Base-by-base conservation (phyloP, 192 early-diverging fungal species). In the Anaeromyces robustus region DNA sequence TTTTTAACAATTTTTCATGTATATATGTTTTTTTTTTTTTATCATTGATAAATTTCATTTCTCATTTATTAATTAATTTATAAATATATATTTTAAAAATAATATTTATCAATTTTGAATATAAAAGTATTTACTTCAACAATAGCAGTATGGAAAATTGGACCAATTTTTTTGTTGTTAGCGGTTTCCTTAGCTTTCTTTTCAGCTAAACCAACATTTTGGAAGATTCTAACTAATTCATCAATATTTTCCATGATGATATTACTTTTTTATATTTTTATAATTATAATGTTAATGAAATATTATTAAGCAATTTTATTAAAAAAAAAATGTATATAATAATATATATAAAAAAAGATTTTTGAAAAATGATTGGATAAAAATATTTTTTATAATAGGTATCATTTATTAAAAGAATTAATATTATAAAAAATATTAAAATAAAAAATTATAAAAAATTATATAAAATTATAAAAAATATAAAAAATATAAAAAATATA, bases 121-220 rank as follows among this genome's bases (percentile, higher is more conserved):
- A 22, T 22, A 7, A 7, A 12, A 34, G 1, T 39, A 22, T 91
- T 88, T 14, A 94, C 93, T 77, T 92, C 91, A 39, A 85, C 81
- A 79, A 97, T 93, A n/a, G 93, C 87, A 30, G 80, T 83, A 80
- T 91, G 88, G 34, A 99, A 88, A 29, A 88, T 90, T 11, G 93
- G 92, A 5, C 93, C 92, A 16, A 99, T 86, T 86, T 98, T 98
- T 86, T 98, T 99, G 89, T 99, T 99, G 79, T 91, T 92, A 34
- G 93, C 94, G 0, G 96, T 96, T 83, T 98, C 96, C 85, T 94
- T 94, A 81, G 96, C 97, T 85, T 97, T 97, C 82, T 92, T 89
- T 83, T 94, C 93, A 22, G 92, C 91, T 37, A 99, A 89, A 19
- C 98, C 98, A 82, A 98, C 94, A 77, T 88, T 87, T 84, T 92